Conservation (phyloP, 768 basidiomycete genomes). For the Tulasnella sp. region DNA sequence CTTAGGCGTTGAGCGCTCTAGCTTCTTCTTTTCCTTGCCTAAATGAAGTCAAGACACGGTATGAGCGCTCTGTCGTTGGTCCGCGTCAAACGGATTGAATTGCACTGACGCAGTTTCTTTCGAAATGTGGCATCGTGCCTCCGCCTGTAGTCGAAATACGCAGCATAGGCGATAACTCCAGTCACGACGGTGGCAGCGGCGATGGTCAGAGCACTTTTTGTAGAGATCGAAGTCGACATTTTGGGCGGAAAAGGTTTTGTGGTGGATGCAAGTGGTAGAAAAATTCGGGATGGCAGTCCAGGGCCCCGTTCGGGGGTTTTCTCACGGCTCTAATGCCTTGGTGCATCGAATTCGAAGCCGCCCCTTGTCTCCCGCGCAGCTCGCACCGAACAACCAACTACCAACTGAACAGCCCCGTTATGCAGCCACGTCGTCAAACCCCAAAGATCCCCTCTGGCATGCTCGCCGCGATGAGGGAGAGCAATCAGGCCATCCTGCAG, state of each 20-base stretch:
- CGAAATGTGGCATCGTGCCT: slow-evolving; percentile 85
- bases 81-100: not conserved
- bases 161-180: slow-evolving; percentile 69
- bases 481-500: slow-evolving; percentile 1
- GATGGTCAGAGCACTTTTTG: slow-evolving; percentile 39
- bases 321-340: not conserved
- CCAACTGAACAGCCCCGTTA: not conserved
- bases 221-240: slow-evolving; percentile 22
- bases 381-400: not conserved
- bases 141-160: slow-evolving; percentile 93
- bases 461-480: slow-evolving; percentile 8
- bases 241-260: not conserved
- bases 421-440: not conserved
- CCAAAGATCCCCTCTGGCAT: slow-evolving; percentile 6
- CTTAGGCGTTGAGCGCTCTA: slow-evolving; percentile 49
- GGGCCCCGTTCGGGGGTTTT: not conserved
- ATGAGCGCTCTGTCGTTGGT: not conserved
- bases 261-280: slow-evolving; percentile 25
- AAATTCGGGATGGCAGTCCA: slow-evolving; percentile 17
- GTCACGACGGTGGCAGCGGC: slow-evolving; percentile 50
- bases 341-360: slow-evolving; percentile 6
- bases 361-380: slow-evolving; percentile 1
- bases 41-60: slow-evolving; percentile 18
- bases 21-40: slow-evolving; percentile 93
- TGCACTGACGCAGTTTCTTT: slow-evolving; percentile 72